phyloP scores from a whole-genome alignment of 257 asterid genomes.

The Jasminum sambac region DNA sequence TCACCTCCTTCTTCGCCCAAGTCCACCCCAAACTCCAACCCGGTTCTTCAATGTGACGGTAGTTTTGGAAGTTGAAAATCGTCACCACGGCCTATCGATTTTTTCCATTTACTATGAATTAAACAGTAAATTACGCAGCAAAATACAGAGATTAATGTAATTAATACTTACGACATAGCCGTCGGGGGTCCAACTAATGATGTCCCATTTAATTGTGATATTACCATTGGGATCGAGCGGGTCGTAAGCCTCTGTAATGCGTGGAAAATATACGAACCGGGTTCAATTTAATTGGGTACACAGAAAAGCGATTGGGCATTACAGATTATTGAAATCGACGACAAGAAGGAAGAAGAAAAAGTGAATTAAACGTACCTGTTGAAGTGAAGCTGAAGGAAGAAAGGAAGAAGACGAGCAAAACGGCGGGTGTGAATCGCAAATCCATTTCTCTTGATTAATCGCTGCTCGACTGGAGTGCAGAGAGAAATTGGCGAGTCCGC shows the following conservation, averaged over 20 bases:
- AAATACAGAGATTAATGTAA: slow-evolving; percentile 5
- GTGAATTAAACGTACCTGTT: slow-evolving; percentile 40
- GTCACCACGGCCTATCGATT: slow-evolving; percentile 65
- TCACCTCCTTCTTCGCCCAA: slow-evolving; percentile 93
- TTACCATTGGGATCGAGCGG: slow-evolving; percentile 88
- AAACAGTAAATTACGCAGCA: not conserved
- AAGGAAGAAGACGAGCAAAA: slow-evolving; percentile 38
- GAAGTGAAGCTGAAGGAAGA: slow-evolving; percentile 59
- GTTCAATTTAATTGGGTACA: slow-evolving; percentile 13
- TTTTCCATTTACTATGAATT: slow-evolving; percentile 4
- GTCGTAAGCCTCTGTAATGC: slow-evolving; percentile 72
- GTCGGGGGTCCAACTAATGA: slow-evolving; percentile 74
- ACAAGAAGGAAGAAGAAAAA: not conserved
- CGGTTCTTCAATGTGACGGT: slow-evolving; percentile 86
- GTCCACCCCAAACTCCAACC: slow-evolving; percentile 97
- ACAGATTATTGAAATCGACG: slow-evolving; percentile 17
- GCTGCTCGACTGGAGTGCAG: slow-evolving; percentile 24
- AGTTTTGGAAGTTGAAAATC: slow-evolving; percentile 86
- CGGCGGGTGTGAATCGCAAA: slow-evolving; percentile 31
- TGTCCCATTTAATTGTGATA: slow-evolving; percentile 79
- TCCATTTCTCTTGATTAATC: slow-evolving; percentile 43
- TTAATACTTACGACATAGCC: slow-evolving; percentile 73
- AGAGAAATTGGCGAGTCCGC: slow-evolving; percentile 21
- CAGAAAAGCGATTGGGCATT: slow-evolving; percentile 14
- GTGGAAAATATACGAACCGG: slow-evolving; percentile 11